Base-by-base conservation (phyloP, 345 rosid genomes). In the Microthlaspi erraticum region DNA sequence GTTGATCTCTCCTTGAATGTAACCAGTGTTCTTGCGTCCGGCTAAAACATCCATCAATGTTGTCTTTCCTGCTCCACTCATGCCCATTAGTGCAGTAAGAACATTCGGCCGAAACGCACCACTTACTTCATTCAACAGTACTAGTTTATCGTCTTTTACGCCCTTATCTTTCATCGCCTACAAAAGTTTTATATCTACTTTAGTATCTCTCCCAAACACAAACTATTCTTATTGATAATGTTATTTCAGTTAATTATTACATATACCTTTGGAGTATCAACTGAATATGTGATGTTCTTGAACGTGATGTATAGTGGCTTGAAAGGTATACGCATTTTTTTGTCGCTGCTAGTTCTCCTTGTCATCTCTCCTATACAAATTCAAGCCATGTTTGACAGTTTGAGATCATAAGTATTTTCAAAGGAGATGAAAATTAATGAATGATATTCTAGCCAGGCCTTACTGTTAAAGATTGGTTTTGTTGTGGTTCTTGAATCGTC, bases 281-380 rank as follows among this genome's bases (percentile, higher is more conserved):
- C 81, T 0, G 82, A 78, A 70, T 78, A 83, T 45, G 46, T 73
- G 46, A 80, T 73, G 38, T 83, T 74, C 45, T 83, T 75, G 36
- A 83, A 83, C 10, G 84, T 75, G 26, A 83, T 29, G 36, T 65
- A 58, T 6, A 78, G 55, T n/a, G 82, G 79, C 32, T 71, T 69
- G 48, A 80, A 80, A 7, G 78, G 77, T 53, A 80, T 82, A 48
- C 54, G 73, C 54, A 37, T 11, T 44, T 70, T 65, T 14, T 33
- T 57, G n/a, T 66, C 77, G 2, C 31, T 10, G 44, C 11, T 42
- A 19, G 50, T 59, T 50, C 39, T 54, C 50, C 2, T 45, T 23
- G 43, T 34, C 41, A 3, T 37, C 9, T 16, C 34, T 23, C 69
- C 74, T 75, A 33, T 4, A 43, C 26, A 11, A 11, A 6, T 44